Percentiles rank a stretch among this genome's conserved stretches.
Evolutionary conservation across 2,329 filamentous ascomycete species (phyloP).

Genomic region (Escovopsis sp.): DNA sequence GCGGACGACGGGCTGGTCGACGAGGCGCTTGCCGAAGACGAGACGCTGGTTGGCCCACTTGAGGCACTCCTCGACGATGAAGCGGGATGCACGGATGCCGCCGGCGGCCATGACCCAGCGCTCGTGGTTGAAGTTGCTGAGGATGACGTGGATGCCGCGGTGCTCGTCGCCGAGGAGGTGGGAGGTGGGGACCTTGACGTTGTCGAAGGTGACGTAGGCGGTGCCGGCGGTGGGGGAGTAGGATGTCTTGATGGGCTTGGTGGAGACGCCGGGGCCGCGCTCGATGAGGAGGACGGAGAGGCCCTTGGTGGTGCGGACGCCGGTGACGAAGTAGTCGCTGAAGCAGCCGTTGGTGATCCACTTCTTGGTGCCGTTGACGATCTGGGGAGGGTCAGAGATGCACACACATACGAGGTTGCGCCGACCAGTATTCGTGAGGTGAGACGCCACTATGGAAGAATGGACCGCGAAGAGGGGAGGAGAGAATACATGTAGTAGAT

Average conservation of each 20-base stretch:
- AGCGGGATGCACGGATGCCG: slow-evolving; percentile 48
- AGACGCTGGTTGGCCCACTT: slow-evolving; percentile 82
- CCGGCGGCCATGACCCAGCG: slow-evolving; percentile 56
- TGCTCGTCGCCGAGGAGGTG: slow-evolving; percentile 70
- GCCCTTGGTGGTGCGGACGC: slow-evolving; percentile 64
- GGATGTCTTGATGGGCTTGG: slow-evolving; percentile 62
- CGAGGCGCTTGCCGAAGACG: slow-evolving; percentile 68
- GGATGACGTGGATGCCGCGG: slow-evolving; percentile 71
- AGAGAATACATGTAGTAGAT: too few species aligned
- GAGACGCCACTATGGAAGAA: too few species aligned
- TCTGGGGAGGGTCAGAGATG: slow-evolving; percentile 17
- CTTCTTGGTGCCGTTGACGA: slow-evolving; percentile 63
- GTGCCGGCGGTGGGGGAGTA: slow-evolving; percentile 71
- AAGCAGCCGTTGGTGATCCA: slow-evolving; percentile 77
- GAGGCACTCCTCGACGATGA: slow-evolving; percentile 66
- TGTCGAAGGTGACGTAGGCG: slow-evolving; percentile 67
- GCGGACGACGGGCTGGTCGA: slow-evolving; percentile 69
- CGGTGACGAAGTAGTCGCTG: slow-evolving; percentile 70
- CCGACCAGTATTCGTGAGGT: too few species aligned
- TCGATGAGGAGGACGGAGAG: slow-evolving; percentile 64
- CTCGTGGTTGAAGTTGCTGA: slow-evolving; percentile 83
- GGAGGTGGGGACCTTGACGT: slow-evolving; percentile 69
- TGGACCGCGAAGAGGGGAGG: too few species aligned
- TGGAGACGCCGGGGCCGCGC: slow-evolving; percentile 59
- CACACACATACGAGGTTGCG: too few species aligned